Percentiles rank a stretch among this genome's conserved stretches.
These are phyloP conservation scores for Hypoxylon sp. DNA, from an alignment of 2,329 filamentous ascomycete genomes.

Conservation along the genomic window DNA sequence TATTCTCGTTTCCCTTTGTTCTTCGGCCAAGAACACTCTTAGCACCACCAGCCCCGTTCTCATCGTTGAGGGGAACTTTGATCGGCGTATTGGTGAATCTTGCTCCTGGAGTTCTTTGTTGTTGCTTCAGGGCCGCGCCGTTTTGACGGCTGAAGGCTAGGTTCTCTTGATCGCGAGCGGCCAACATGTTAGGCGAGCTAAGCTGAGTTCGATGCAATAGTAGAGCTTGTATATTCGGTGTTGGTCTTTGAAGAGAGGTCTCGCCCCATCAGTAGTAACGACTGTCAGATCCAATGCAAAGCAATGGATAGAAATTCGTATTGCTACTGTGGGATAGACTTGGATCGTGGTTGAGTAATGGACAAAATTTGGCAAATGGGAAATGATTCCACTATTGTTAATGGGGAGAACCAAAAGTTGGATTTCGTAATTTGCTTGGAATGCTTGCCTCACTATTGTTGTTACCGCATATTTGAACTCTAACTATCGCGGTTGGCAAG, in stretches of 20 bases:
- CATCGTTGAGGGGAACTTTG: conserved; percentile 80
- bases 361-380: conserved; percentile 9
- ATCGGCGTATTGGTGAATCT: conserved; percentile 84
- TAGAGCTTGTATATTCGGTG: conserved; percentile 17
- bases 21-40: conserved; percentile 67
- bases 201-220: conserved; percentile 9
- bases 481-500: conserved; percentile 27
- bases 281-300: too few species aligned
- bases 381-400: conserved; percentile 11
- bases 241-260: conserved; percentile 18
- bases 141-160: conserved; percentile 78
- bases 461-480: conserved; percentile 29
- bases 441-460: conserved; percentile 25
- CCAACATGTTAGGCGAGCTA: conserved; percentile 70
- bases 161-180: conserved; percentile 88
- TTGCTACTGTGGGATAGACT: conserved; percentile 12
- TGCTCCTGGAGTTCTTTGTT: conserved; percentile 80
- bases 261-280: conserved; percentile 24
- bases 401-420: conserved; percentile 16
- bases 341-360: too few species aligned
- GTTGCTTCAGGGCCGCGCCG: conserved; percentile 74
- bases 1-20: conserved; percentile 65
- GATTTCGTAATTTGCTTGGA: conserved; percentile 17
- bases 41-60: conserved; percentile 73
- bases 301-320: background rate